A percentile compares a stretch with the other conserved stretches of the same genome.
Evolutionary conservation across 2,329 filamentous ascomycete species (phyloP).

Genomic region (Ophiobolus disseminans): DNA sequence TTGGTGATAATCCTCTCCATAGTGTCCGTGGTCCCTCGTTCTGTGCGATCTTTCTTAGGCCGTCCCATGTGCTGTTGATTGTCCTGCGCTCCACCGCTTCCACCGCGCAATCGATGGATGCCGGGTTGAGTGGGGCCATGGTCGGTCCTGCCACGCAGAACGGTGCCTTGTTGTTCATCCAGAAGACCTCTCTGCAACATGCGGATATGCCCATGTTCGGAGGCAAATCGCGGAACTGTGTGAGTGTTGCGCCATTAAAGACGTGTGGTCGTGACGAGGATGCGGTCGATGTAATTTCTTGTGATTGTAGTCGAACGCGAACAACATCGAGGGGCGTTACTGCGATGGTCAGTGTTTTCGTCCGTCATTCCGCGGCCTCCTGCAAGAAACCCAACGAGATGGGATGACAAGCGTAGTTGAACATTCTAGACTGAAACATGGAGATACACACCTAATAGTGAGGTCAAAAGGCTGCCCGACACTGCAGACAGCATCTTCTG

Average conservation of each 20-base stretch:
- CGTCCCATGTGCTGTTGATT: conserved; percentile 91
- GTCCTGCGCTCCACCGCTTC: conserved; percentile 84
- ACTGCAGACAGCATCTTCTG: conserved; percentile 97
- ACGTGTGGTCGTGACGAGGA: conserved; percentile 59
- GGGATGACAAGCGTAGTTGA: background rate
- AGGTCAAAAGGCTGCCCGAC: conserved; percentile 87
- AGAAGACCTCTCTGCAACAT: conserved; percentile 97
- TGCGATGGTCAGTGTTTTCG: conserved; percentile 47
- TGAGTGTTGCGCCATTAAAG: conserved; percentile 39
- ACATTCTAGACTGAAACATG: background rate
- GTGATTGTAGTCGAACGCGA: conserved; percentile 90
- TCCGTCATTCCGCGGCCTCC: background rate
- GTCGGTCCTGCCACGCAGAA: conserved; percentile 76
- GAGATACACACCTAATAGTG: conserved; percentile 74
- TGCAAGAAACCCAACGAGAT: background rate
- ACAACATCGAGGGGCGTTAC: conserved; percentile 97
- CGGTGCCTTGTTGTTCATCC: conserved; percentile 83
- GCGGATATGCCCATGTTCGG: conserved; percentile 89
- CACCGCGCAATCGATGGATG: conserved; percentile 73
- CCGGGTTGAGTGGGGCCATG: conserved; percentile 52
- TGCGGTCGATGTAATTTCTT: conserved; percentile 62
- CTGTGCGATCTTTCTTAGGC: conserved; percentile 89
- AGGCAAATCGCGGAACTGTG: conserved; percentile 71
- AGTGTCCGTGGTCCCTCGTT: conserved; percentile 87
- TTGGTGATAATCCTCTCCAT: conserved; percentile 94